Conservation (phyloP, 176 grass and related monocot genomes). For the Ampelocalamus luodianensis region DNA sequence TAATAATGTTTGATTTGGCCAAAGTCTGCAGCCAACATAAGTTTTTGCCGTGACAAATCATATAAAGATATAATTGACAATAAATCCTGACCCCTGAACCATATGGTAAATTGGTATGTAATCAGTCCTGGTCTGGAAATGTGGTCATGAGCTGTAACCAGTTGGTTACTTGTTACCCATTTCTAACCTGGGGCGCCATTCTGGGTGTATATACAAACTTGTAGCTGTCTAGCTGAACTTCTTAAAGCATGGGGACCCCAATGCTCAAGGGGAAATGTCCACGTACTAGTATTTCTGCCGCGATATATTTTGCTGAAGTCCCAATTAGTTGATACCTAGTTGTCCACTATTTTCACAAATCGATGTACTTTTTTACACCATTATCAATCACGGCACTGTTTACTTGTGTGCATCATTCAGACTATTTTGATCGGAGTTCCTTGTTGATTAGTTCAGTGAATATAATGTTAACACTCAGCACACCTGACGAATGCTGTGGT, state of each 20-base stretch:
- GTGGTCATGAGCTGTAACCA: background rate
- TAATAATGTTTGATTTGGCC: background rate
- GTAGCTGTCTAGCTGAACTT: background rate
- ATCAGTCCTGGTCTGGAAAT: background rate
- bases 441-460: background rate
- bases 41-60: background rate
- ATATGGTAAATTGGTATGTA: background rate
- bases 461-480: background rate
- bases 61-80: background rate
- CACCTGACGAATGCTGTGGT: background rate
- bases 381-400: slow-evolving; percentile 10
- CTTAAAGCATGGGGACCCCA: background rate
- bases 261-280: slow-evolving; percentile 16
- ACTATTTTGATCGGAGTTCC: background rate
- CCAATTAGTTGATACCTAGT: slow-evolving; percentile 8
- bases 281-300: background rate
- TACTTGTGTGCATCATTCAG: background rate
- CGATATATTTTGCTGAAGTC: background rate
- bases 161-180: background rate
- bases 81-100: slow-evolving; percentile 2
- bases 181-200: background rate
- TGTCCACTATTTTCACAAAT: slow-evolving; percentile 7
- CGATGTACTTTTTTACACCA: background rate
- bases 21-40: background rate
- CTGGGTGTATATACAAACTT: slow-evolving; percentile 2